Evolutionary conservation across 192 early-diverging fungal genomes (phyloP), one percentile per base, ranked within the genome.

Genomic region (Coemansia furcata): DNA sequence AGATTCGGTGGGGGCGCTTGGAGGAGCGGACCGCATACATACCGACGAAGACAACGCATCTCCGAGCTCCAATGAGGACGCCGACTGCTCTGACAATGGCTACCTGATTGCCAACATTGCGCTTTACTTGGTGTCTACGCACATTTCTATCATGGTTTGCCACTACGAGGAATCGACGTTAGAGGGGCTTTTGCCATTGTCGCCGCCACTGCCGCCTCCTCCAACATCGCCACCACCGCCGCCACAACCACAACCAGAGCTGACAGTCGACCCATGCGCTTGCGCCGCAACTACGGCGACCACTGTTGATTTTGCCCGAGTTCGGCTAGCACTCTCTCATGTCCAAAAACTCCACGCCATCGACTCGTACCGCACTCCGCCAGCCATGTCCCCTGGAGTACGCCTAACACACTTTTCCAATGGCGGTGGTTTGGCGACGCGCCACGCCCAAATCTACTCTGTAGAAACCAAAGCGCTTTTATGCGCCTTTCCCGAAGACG

Each of bases 71-170:
- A 29, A 33, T n/a, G 30, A 67, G 40, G 65, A 39, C 3, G 32
- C 15, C 39, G 54, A 33, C 65, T 44, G 33, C 52, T 42, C 30
- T 46, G 30, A 57, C 52, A 36, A 29, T 44, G 38, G 23, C 39
- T 83, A 83, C 59, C 43, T 83, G 63, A 72, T 83, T 69, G 81
- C 81, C 40, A 77, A 74, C 49, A 78, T 83, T 61, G 76, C 68
- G 17, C 63, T 83, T 44, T 78, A 78, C 47, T 70, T 83, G 43
- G 81, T 83, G 36, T 83, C 81, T 4, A 63, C 72, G 44, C 66
- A 64, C 35, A 39, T 83, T 52, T 70, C 70, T 7, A 66, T 83
- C 50, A 70, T 78, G 72, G 65, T 83, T 33, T 78, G 72, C 66
- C 81, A 83, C 58, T 82, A 82, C 59, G 80, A 82, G 57, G 62